Conservation (phyloP, 345 rosid genomes). For the Populus davidiana region DNA sequence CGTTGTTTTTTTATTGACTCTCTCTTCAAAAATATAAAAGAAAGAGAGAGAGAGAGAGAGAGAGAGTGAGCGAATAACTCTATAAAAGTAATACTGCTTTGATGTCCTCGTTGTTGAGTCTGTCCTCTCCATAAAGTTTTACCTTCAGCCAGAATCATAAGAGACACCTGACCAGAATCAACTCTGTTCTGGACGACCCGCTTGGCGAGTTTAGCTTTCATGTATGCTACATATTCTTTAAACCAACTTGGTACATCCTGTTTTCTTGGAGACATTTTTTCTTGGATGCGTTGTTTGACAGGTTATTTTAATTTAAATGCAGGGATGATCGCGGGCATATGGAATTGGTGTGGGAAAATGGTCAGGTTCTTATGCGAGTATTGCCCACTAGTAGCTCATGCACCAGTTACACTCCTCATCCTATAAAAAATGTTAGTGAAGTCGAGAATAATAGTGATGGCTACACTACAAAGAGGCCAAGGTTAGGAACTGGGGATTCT, state of each 20-base stretch:
- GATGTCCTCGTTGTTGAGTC: too few species aligned
- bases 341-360: constrained; percentile 43
- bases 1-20: background rate
- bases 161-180: constrained; percentile 3
- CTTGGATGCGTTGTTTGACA: background rate
- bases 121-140: too few species aligned
- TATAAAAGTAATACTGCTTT: too few species aligned
- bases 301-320: constrained; percentile 11
- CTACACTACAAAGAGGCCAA: constrained; percentile 6
- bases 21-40: too few species aligned
- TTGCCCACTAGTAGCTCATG: constrained; percentile 11
- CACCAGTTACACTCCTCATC: constrained; percentile 2
- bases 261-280: background rate
- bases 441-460: background rate
- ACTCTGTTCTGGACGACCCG: background rate
- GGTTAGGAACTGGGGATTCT: constrained; percentile 8
- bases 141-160: background rate
- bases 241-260: background rate
- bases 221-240: constrained; percentile 9
- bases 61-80: background rate
- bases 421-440: too few species aligned
- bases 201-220: constrained; percentile 12
- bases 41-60: background rate
- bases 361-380: constrained; percentile 24
- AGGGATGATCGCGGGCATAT: constrained; percentile 38